Evolutionary conservation across 306 rosid genomes (phyloP).

Genomic region (Lithocarpus polystachyus): DNA sequence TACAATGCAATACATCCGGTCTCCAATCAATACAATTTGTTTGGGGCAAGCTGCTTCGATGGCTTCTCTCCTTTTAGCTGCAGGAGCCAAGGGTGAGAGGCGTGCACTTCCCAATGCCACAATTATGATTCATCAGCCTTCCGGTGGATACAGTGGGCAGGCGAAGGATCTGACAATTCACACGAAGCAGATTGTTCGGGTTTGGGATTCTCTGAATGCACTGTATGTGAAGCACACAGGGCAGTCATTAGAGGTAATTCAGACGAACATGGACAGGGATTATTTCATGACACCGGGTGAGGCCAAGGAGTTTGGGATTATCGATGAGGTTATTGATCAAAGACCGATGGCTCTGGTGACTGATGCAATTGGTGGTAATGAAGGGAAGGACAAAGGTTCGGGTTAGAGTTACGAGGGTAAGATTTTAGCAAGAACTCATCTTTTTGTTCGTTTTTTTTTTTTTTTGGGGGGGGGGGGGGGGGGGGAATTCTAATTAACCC

Average conservation of each 20-base stretch:
- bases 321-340: constrained; percentile 90
- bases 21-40: constrained; percentile 83
- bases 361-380: constrained; percentile 62
- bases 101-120: constrained; percentile 91
- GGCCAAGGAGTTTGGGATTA: constrained; percentile 87
- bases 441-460: neutral
- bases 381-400: constrained; percentile 62
- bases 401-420: constrained; percentile 43
- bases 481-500: constrained; percentile 20
- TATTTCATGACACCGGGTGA: constrained; percentile 80
- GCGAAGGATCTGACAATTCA: constrained; percentile 89
- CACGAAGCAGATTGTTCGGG: constrained; percentile 82
- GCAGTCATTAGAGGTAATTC: constrained; percentile 50
- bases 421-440: constrained; percentile 20
- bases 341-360: constrained; percentile 84
- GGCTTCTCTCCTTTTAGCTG: constrained; percentile 92
- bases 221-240: constrained; percentile 79
- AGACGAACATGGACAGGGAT: constrained; percentile 89
- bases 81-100: constrained; percentile 93
- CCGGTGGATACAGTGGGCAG: constrained; percentile 96
- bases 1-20: constrained; percentile 92
- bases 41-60: constrained; percentile 98
- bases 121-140: constrained; percentile 94
- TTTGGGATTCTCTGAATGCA: constrained; percentile 78
- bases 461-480: constrained; percentile 40